These are phyloP conservation scores for Dorcoceras hygrometricum DNA, from an alignment of 257 asterid species.

Conservation along the genomic window DNA sequence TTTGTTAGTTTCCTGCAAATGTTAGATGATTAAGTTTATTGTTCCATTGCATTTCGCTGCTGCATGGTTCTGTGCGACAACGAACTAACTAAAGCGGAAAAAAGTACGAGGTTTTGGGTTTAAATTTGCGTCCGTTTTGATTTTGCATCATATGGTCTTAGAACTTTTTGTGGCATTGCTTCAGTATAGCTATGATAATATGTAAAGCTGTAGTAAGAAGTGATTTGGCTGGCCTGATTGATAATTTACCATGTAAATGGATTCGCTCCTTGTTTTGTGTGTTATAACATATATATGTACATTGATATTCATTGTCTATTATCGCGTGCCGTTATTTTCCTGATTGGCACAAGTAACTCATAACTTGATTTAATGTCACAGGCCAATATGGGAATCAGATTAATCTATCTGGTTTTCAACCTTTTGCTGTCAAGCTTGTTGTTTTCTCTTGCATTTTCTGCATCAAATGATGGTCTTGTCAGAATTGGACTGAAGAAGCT, in stretches of 20 bases:
- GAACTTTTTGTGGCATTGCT: slow-evolving; percentile 1
- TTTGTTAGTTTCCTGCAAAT: background rate
- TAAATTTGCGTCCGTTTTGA: background rate
- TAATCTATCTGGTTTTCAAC: slow-evolving; percentile 30
- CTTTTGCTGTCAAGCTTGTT: slow-evolving; percentile 55
- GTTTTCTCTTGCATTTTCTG: slow-evolving; percentile 51
- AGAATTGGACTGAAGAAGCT: slow-evolving; percentile 77
- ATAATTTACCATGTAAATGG: background rate
- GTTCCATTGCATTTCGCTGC: background rate
- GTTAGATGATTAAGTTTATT: background rate
- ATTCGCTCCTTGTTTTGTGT: background rate
- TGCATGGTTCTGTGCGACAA: background rate
- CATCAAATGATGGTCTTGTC: slow-evolving; percentile 64
- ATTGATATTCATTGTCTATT: background rate
- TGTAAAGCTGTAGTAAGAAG: background rate
- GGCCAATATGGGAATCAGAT: slow-evolving; percentile 59
- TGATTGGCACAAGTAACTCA: slow-evolving; percentile 3
- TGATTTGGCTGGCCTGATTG: background rate
- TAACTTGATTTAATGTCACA: slow-evolving; percentile 27
- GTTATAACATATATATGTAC: background rate
- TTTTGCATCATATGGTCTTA: background rate
- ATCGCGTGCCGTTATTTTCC: background rate
- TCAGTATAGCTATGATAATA: background rate
- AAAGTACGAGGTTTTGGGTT: slow-evolving; percentile 23
- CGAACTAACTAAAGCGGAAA: background rate